Percentiles rank a stretch among this genome's conserved stretches.
phyloP scores from a whole-genome alignment of 1,284 basidiomycete species.

The Microbotryum intermedium region DNA sequence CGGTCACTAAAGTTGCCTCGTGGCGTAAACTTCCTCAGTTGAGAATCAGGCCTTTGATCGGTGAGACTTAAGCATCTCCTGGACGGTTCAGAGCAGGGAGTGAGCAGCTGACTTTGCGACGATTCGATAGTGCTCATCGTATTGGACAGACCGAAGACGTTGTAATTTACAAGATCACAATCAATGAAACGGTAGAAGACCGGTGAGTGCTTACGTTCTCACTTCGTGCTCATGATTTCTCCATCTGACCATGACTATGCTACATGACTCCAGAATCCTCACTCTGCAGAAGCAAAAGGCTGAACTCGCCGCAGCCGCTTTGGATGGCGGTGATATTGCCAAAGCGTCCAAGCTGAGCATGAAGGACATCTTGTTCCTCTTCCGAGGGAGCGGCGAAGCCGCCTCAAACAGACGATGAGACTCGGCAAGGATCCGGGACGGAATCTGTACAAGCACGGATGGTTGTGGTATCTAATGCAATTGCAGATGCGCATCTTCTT shows the following conservation, averaged over 20 bases:
- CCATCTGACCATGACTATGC: not conserved
- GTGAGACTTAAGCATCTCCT: constrained; percentile 45
- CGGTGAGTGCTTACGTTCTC: constrained; percentile 58
- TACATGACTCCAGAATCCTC: constrained; percentile 13
- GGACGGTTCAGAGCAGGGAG: too few species aligned
- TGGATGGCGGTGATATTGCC: constrained; percentile 80
- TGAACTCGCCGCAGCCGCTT: constrained; percentile 67
- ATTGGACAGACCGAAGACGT: constrained; percentile 80
- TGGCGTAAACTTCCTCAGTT: not conserved
- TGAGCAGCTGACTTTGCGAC: not conserved
- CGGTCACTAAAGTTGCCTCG: constrained; percentile 7
- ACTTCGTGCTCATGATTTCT: constrained; percentile 25
- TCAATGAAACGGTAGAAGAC: constrained; percentile 81
- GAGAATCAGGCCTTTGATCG: constrained; percentile 88
- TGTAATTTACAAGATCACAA: constrained; percentile 85
- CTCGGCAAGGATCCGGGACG: too few species aligned
- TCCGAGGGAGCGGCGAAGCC: constrained; percentile 40
- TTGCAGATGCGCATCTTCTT: too few species aligned
- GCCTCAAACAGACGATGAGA: too few species aligned
- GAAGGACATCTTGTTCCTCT: constrained; percentile 71
- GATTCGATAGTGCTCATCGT: constrained; percentile 31
- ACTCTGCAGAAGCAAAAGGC: constrained; percentile 76
- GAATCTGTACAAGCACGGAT: too few species aligned
- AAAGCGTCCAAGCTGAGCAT: constrained; percentile 66
- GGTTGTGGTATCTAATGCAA: too few species aligned